A percentile compares a stretch with the other conserved stretches of the same genome.
Conservation (phyloP, 2,329 filamentous ascomycete genomes). For the Cladorrhinum sp. region DNA sequence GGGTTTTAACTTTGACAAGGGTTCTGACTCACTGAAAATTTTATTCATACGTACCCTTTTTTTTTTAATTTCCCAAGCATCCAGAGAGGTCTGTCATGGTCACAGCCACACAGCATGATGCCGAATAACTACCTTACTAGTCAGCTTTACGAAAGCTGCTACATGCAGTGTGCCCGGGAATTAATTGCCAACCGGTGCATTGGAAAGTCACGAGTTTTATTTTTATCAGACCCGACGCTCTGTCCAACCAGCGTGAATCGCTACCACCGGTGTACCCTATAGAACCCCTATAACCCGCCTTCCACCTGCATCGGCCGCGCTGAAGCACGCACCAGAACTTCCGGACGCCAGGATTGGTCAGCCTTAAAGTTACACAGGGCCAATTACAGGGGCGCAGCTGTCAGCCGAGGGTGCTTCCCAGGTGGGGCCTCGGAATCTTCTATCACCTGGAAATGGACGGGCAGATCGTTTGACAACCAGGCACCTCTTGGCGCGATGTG, state of each 20-base stretch:
- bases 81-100: too few species aligned
- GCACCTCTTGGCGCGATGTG: background rate
- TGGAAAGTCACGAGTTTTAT: too few species aligned
- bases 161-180: too few species aligned
- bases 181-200: too few species aligned
- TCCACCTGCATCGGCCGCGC: too few species aligned
- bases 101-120: too few species aligned
- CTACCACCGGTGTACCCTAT: background rate
- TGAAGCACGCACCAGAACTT: background rate
- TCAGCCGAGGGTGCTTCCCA: background rate
- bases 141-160: too few species aligned
- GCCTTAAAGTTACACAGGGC: background rate
- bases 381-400: background rate
- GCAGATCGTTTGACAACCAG: background rate
- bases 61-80: too few species aligned
- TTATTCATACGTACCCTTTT: too few species aligned
- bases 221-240: background rate
- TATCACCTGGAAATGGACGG: background rate
- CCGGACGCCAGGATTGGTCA: background rate
- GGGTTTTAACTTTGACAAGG: background rate
- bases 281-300: too few species aligned
- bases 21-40: background rate
- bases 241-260: background rate
- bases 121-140: too few species aligned
- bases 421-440: background rate